These are phyloP conservation scores for Verticillium zaregamsianum DNA, from an alignment of 2,329 filamentous ascomycete genomes.

Conservation along the genomic window DNA sequence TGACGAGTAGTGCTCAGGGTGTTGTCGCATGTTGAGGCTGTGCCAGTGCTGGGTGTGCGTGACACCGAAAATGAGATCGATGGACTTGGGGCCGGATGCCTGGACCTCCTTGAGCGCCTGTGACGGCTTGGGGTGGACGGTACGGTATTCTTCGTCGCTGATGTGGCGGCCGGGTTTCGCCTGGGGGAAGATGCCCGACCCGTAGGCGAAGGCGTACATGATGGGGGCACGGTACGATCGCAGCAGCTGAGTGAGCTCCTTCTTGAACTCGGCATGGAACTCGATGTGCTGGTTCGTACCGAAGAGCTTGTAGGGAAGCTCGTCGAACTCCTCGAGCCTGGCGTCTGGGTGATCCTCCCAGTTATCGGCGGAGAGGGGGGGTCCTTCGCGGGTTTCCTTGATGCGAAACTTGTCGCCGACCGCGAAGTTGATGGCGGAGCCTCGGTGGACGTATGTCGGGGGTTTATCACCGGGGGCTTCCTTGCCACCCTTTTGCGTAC, in stretches of 20 bases:
- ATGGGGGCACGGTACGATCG: slow-evolving; percentile 93
- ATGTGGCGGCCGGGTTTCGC: slow-evolving; percentile 41
- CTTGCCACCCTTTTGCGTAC: neutral
- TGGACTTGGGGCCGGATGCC: slow-evolving; percentile 87
- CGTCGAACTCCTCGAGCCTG: slow-evolving; percentile 38
- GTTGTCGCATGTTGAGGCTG: slow-evolving; percentile 81
- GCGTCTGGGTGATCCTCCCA: slow-evolving; percentile 40
- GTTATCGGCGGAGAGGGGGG: slow-evolving; percentile 19
- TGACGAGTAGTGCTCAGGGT: slow-evolving; percentile 88
- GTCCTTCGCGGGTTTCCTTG: slow-evolving; percentile 5
- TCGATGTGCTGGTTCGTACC: slow-evolving; percentile 95
- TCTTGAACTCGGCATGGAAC: slow-evolving; percentile 93
- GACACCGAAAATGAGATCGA: slow-evolving; percentile 97
- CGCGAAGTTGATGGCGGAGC: slow-evolving; percentile 14
- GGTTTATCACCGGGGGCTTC: neutral
- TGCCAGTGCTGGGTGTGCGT: slow-evolving; percentile 96
- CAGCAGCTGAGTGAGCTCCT: slow-evolving; percentile 78
- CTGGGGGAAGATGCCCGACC: slow-evolving; percentile 93
- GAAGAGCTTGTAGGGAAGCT: slow-evolving; percentile 54
- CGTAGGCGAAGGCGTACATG: slow-evolving; percentile 94
- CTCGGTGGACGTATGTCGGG: slow-evolving; percentile 8
- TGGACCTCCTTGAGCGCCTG: slow-evolving; percentile 79
- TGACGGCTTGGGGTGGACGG: slow-evolving; percentile 78
- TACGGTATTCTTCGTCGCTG: slow-evolving; percentile 51
- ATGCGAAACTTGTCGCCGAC: slow-evolving; percentile 1